These are phyloP conservation scores for Kluyveromyces lactis DNA, from an alignment of 805 yeast species.

Conservation along the genomic window DNA sequence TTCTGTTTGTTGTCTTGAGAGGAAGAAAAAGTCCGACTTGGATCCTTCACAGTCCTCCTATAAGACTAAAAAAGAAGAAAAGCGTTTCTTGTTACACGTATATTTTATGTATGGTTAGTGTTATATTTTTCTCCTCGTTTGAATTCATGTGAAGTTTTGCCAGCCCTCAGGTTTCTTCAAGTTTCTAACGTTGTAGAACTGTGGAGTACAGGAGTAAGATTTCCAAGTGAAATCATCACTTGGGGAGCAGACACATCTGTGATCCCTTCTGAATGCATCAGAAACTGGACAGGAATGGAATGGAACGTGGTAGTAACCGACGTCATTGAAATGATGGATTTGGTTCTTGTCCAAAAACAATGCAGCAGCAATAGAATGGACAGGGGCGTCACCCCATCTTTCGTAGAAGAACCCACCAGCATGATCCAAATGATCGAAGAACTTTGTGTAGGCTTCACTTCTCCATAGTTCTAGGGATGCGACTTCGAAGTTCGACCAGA, in stretches of 20 bases:
- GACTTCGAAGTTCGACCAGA: constrained; percentile 83
- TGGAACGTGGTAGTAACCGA: constrained; percentile 76
- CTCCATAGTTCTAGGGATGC: constrained; percentile 71
- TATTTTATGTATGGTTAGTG: no score
- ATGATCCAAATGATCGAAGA: constrained; percentile 58
- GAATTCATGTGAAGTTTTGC: constrained; percentile 29
- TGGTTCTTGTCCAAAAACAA: constrained; percentile 56
- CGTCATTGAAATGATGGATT: constrained; percentile 68
- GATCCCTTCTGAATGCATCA: constrained; percentile 42
- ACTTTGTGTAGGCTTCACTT: constrained; percentile 55
- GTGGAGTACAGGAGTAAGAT: constrained; percentile 59
- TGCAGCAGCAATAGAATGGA: constrained; percentile 74
- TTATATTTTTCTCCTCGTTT: no score
- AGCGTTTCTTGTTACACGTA: no score
- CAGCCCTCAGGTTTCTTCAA: constrained; percentile 54
- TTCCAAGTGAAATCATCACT: constrained; percentile 64
- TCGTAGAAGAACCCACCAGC: constrained; percentile 82
- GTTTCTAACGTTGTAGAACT: constrained; percentile 45
- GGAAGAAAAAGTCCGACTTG: no score
- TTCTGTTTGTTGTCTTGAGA: no score
- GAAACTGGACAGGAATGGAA: constrained; percentile 70
- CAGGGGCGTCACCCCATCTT: constrained; percentile 91
- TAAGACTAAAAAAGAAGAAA: no score
- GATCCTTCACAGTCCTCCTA: no score
- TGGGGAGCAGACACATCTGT: constrained; percentile 69